A percentile compares a stretch with the other conserved stretches of the same genome.
Evolutionary conservation across 345 rosid species (phyloP).

Genomic region (Isatis tinctoria): DNA sequence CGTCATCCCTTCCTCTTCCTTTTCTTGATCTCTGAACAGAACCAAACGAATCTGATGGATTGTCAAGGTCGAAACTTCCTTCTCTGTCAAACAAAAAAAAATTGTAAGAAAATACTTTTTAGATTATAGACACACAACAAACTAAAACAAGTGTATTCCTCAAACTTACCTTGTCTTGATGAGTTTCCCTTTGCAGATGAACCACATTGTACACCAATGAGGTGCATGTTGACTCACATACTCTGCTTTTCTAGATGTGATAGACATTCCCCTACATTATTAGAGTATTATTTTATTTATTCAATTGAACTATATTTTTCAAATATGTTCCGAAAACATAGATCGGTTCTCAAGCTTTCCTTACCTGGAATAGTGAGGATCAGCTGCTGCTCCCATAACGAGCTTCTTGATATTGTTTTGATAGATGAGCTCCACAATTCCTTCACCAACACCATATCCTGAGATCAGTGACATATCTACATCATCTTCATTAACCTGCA

Average conservation of each 20-base stretch:
- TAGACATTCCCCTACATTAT: slow-evolving; percentile 54
- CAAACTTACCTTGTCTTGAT: slow-evolving; percentile 45
- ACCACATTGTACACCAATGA: slow-evolving; percentile 59
- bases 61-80: slow-evolving; percentile 2
- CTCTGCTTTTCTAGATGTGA: slow-evolving; percentile 72
- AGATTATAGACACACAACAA: neutral
- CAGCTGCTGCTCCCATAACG: slow-evolving; percentile 89
- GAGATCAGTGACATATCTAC: slow-evolving; percentile 34
- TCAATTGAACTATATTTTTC: neutral
- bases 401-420: slow-evolving; percentile 52
- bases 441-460: slow-evolving; percentile 45
- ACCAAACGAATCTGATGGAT: neutral
- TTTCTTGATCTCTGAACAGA: neutral
- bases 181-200: slow-evolving; percentile 61
- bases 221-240: slow-evolving; percentile 54
- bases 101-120: neutral
- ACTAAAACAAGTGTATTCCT: neutral
- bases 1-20: neutral
- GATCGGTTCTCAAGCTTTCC: neutral
- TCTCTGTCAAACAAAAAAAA: neutral
- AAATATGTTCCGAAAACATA: neutral
- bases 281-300: neutral
- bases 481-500: slow-evolving; percentile 60
- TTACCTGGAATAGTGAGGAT: slow-evolving; percentile 58
- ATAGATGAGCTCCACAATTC: slow-evolving; percentile 57